phyloP scores from a whole-genome alignment of 1,284 basidiomycete species.

The Tilletia indica region DNA sequence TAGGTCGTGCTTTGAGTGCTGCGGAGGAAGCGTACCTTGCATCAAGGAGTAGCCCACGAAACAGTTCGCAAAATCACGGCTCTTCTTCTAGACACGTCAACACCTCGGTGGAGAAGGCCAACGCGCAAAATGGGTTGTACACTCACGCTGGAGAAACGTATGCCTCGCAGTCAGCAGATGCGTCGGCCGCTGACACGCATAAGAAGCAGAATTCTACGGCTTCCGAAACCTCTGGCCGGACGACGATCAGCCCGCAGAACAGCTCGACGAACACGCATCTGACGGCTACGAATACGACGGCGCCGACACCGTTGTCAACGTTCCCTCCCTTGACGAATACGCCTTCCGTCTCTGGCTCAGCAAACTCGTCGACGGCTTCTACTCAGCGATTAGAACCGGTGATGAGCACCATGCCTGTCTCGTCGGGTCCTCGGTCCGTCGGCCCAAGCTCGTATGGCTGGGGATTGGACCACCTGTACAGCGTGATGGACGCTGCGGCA shows the following conservation, averaged over 20 bases:
- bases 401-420: background rate
- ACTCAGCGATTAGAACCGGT: background rate
- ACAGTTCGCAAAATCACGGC: constrained; percentile 75
- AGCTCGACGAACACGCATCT: constrained; percentile 27
- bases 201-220: constrained; percentile 34
- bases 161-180: constrained; percentile 21
- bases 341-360: background rate
- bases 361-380: background rate
- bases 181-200: constrained; percentile 23
- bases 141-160: background rate
- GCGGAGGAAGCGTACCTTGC: constrained; percentile 72
- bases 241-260: constrained; percentile 30
- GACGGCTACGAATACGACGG: background rate
- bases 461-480: constrained; percentile 42
- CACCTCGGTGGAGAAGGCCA: constrained; percentile 79
- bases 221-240: constrained; percentile 29
- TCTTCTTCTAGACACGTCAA: constrained; percentile 90
- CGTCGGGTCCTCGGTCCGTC: background rate
- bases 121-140: constrained; percentile 72
- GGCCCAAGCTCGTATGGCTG: constrained; percentile 27
- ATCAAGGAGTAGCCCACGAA: constrained; percentile 77
- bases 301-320: background rate
- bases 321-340: background rate
- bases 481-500: constrained; percentile 44
- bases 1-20: constrained; percentile 75